Percentiles rank a stretch among this genome's conserved stretches.
Evolutionary conservation across 164 flowering plant species (phyloP).

Genomic region (Macadamia integrifolia): DNA sequence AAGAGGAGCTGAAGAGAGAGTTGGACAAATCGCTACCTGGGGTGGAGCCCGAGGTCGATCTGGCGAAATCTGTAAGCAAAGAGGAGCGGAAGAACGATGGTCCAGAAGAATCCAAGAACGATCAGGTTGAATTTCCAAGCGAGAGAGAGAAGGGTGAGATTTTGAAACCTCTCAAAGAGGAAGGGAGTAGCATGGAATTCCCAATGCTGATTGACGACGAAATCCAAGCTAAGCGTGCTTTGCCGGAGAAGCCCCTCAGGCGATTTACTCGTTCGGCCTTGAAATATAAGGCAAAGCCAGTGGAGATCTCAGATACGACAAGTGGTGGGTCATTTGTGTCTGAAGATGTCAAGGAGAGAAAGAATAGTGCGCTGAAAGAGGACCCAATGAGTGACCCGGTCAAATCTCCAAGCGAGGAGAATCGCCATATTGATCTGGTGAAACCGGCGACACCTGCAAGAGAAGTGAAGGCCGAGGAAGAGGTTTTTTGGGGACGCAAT

Average conservation of each 20-base stretch:
- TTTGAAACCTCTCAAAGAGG: not conserved
- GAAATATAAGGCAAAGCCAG: conserved; percentile 4
- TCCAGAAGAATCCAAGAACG: not conserved
- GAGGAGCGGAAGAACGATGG: conserved; percentile 3
- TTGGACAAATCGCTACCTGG: not conserved
- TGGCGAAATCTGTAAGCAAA: not conserved
- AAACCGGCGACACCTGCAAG: not conserved
- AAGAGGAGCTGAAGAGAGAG: not conserved
- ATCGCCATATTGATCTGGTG: not conserved
- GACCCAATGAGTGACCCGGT: not conserved
- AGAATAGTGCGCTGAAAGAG: not conserved
- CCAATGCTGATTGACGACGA: not conserved
- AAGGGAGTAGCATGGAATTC: not conserved
- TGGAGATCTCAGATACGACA: not conserved
- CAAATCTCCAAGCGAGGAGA: not conserved
- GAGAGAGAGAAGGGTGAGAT: not conserved
- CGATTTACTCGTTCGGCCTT: conserved; percentile 17
- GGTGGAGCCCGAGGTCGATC: not conserved
- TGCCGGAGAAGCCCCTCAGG: conserved; percentile 13
- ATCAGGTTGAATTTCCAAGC: not conserved
- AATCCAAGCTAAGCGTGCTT: not conserved
- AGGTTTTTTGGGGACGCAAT: not conserved
- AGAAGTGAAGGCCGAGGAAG: not conserved
- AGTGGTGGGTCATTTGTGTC: not conserved
- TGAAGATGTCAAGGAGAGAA: not conserved